Evolutionary conservation across 148 eudicot species (phyloP), one percentile per base, ranked within the genome.

Genomic region (Bassia scoparia): DNA sequence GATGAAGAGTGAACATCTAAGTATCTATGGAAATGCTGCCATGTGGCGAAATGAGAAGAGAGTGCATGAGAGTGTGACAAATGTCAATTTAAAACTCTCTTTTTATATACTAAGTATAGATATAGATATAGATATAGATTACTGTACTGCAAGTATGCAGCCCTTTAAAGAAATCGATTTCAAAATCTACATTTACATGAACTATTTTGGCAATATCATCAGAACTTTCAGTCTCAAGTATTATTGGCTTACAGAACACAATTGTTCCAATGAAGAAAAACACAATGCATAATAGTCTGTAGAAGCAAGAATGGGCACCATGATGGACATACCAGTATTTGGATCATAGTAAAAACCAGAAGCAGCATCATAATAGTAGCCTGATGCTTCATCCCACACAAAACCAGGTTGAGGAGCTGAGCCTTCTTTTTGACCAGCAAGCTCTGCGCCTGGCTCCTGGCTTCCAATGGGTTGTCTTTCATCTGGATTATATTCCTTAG

Each of bases 341-440:
- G 93, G 81, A 84, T 95, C 98, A 74, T 95, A 95, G 78, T 95
- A 95, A 82, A 95, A 95, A 23, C 97, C 98, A 82, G 97, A 95
- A 72, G 92, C 75, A 73, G 96, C 93, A 84, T 95, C 98, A 77
- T 89, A 95, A 77, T 95, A 95, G 73, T 95, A 91, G 73, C 98
- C 98, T 68, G 98, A 95, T 38, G 96, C 89, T 81, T 91, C 98
- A 84, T 95, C 97, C 98, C 98, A 95, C 69, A 95, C 96, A 75
- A 95, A 95, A 23, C 98, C 98, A 77, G 97, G 87, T 77, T 89
- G 96, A 10, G 97, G 96, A 77, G 90, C 97, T 41, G 88, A 86
- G 67, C 87, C 72, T 74, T 84, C 86, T 55, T 77, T 88, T 43
- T 77, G 86, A 73, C 77, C 82, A 33, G 84, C 73, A 71, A 76